These are phyloP conservation scores for Kluyveromyces wickerhamii DNA, from an alignment of 805 yeast genomes.

Conservation along the genomic window DNA sequence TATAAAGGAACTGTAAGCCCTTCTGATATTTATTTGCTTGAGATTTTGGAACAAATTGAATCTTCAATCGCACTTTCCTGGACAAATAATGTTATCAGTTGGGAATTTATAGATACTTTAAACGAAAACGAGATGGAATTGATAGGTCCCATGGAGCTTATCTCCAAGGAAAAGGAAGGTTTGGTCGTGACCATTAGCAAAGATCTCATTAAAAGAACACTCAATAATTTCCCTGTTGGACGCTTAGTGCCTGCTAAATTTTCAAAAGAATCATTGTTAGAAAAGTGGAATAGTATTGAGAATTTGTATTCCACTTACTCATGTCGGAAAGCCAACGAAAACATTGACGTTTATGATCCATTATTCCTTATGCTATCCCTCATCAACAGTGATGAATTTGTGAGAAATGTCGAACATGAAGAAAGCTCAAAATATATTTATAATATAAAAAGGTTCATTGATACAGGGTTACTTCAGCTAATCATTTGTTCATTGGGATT, in stretches of 20 bases:
- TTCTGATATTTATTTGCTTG: conserved; percentile 55
- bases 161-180: conserved; percentile 39
- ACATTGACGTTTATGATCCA: conserved; percentile 48
- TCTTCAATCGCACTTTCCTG: conserved; percentile 45
- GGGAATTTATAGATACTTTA: conserved; percentile 50
- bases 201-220: conserved; percentile 41
- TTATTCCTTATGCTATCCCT: conserved; percentile 57
- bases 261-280: conserved; percentile 1
- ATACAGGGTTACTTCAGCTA: conserved; percentile 46
- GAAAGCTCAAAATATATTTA: conserved; percentile 27
- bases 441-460: conserved; percentile 50
- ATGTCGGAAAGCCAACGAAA: conserved; percentile 16
- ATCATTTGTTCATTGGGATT: conserved; percentile 36
- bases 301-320: conserved; percentile 22
- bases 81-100: conserved; percentile 51
- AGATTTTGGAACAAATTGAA: conserved; percentile 53
- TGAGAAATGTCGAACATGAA: conserved; percentile 31
- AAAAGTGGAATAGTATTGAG: conserved; percentile 27
- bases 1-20: conserved; percentile 58
- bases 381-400: conserved; percentile 57
- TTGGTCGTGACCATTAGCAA: conserved; percentile 46
- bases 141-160: conserved; percentile 40
- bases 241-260: conserved; percentile 25
- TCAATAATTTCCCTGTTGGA: conserved; percentile 30
- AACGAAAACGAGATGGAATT: conserved; percentile 37